phyloP scores from a whole-genome alignment of 148 eudicot species.

The Rhododendron ovatum region DNA sequence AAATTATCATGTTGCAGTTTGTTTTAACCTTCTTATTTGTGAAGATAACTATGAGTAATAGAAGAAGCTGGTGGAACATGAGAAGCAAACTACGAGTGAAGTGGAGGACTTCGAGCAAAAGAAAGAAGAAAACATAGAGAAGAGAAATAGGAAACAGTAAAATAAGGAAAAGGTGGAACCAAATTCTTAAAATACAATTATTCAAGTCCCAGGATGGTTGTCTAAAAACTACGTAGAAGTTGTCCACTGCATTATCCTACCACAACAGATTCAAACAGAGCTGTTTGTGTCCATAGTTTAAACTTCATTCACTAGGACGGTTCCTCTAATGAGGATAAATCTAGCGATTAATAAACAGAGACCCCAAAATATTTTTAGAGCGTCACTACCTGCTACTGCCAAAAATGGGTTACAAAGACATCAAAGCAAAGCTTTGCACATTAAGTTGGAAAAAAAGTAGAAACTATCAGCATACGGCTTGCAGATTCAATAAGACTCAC shows the following conservation, averaged over 20 bases:
- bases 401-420: background rate
- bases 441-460: background rate
- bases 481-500: constrained; percentile 39
- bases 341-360: background rate
- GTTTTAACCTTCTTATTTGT: background rate
- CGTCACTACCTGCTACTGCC: background rate
- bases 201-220: no score
- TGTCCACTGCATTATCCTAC: background rate
- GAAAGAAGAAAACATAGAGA: background rate
- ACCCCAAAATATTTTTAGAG: background rate
- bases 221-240: background rate
- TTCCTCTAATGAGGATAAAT: background rate
- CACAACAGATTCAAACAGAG: background rate
- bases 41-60: background rate
- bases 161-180: background rate
- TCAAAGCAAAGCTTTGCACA: background rate
- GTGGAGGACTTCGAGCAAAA: background rate
- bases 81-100: background rate
- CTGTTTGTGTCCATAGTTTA: background rate
- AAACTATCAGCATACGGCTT: background rate
- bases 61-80: background rate
- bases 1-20: background rate
- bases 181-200: background rate
- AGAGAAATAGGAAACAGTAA: background rate
- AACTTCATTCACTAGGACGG: background rate